Evolutionary conservation across 1,139 yeast genomes (phyloP).

Genomic region (Sugiyamaella novakii): DNA sequence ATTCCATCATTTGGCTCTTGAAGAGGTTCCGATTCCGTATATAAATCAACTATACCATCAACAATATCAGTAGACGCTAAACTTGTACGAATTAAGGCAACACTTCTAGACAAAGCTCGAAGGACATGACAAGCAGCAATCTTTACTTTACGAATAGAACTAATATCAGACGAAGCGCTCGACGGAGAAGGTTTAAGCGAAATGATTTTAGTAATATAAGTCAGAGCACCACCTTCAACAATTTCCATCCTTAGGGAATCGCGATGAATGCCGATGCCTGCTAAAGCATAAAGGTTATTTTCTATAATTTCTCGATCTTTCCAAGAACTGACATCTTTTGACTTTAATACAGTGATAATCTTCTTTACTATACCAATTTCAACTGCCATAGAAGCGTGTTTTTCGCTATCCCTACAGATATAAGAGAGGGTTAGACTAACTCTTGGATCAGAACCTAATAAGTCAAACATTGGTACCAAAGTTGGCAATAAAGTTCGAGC

Average conservation of each 20-base stretch:
- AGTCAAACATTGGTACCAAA: constrained; percentile 39
- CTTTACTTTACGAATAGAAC: constrained; percentile 35
- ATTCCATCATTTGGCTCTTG: constrained; percentile 34
- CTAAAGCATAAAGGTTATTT: constrained; percentile 38
- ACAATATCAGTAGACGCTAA: constrained; percentile 61
- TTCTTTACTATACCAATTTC: constrained; percentile 42
- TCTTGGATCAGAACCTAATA: constrained; percentile 34
- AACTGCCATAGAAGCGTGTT: constrained; percentile 40
- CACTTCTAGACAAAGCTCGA: constrained; percentile 75
- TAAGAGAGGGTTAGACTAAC: constrained; percentile 38
- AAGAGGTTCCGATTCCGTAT: constrained; percentile 31
- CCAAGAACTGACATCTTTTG: constrained; percentile 27
- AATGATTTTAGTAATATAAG: constrained; percentile 36
- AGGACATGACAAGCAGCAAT: constrained; percentile 57
- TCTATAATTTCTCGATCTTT: constrained; percentile 34
- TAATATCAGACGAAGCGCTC: constrained; percentile 19
- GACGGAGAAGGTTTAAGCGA: constrained; percentile 22
- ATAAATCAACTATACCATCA: constrained; percentile 48
- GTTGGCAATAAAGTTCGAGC: constrained; percentile 40
- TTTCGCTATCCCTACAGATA: constrained; percentile 39
- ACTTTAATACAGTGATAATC: constrained; percentile 32
- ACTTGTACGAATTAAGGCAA: constrained; percentile 66
- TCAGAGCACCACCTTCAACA: constrained; percentile 39
- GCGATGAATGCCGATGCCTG: constrained; percentile 41
- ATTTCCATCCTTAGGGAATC: constrained; percentile 41